Conservation (phyloP, 1,284 basidiomycete genomes). For the Ganoderma lucidum region DNA sequence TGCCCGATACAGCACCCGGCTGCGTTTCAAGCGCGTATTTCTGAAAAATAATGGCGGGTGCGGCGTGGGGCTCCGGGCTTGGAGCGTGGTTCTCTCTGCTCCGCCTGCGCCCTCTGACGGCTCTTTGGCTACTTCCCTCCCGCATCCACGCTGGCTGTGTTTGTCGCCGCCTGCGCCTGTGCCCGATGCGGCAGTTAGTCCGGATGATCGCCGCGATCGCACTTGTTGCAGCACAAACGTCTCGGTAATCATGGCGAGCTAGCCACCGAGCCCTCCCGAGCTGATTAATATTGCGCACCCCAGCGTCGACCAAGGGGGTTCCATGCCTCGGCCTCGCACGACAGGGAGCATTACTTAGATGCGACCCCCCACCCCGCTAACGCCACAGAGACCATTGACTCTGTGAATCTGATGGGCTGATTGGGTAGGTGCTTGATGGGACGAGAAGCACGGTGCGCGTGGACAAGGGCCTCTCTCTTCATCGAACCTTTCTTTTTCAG, state of each 20-base stretch:
- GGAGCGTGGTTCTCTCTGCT: not conserved
- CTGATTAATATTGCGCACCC: not conserved
- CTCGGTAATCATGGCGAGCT: conserved; percentile 27
- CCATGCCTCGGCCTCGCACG: conserved; percentile 27
- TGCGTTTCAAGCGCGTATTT: not conserved
- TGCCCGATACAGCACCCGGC: conserved; percentile 17
- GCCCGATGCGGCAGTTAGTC: not conserved
- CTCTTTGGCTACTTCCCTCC: conserved; percentile 9
- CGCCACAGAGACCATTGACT: conserved; percentile 32
- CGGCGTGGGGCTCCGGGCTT: conserved; percentile 4
- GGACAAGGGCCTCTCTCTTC: conserved; percentile 28
- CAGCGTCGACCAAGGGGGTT: not conserved
- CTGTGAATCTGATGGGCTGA: conserved; percentile 35
- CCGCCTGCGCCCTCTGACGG: conserved; percentile 1
- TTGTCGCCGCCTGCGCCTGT: not conserved
- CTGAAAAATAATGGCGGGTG: not conserved
- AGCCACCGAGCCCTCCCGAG: not conserved
- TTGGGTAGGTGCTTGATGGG: conserved; percentile 35
- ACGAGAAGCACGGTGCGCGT: conserved; percentile 35
- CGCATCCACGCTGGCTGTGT: not conserved
- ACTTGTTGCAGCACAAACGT: conserved; percentile 1
- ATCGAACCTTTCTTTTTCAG: conserved; percentile 26
- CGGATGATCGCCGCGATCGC: conserved; percentile 23
- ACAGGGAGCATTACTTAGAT: conserved; percentile 25
- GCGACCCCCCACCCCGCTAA: conserved; percentile 30